Base-by-base conservation (phyloP, 257 asterid species). In the Orobanche coerulescens region DNA sequence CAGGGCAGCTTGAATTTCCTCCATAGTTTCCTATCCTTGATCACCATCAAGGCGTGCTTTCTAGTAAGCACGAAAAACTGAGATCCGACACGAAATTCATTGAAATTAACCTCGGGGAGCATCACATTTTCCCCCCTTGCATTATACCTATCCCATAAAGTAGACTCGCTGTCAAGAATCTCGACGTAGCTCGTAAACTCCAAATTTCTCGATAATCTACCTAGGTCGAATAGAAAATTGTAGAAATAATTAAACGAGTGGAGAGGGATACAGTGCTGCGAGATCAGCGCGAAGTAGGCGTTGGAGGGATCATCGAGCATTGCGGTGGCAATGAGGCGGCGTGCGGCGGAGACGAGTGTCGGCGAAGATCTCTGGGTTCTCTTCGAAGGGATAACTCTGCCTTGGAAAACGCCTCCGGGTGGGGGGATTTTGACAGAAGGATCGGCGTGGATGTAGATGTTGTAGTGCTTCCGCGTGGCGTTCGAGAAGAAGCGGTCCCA, bases 351-450 rank as follows among this genome's bases (percentile, higher is more conserved):
- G 62, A 79, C 44, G 56, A 79, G 72, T 4, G 81, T 90, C 1
- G 97, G 97, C 2, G 97, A 90, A 2, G 97, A 83, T 51, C 97
- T 71, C 25, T 91, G 96, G 0, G 97, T 91, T n/a, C 90, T 71
- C 67, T 85, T 88, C 0, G 96, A 71, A 0, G 86, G 89, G 55
- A 87, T 85, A 12, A 76, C 33, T 31, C 69, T 73, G 10, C 76
- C 77, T 11, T 75, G 62, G 58, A 90, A 87, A 23, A 83, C 79
- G 4, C 96, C 95, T 2, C 57, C 58, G 0, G 81, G 75, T 0
- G 83, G 64, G 1, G 74, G 46, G 67, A 83, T 76, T 37, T 54
- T 65, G 48, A 80, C 74, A 0, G 72, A 51, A 1, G 95, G 96
- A 49, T 91, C 96, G 22, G 94, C 73, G 76, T 91, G 97, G 73